Base-by-base conservation (phyloP, 176 grass and related monocot species). In the Luzula sylvatica region DNA sequence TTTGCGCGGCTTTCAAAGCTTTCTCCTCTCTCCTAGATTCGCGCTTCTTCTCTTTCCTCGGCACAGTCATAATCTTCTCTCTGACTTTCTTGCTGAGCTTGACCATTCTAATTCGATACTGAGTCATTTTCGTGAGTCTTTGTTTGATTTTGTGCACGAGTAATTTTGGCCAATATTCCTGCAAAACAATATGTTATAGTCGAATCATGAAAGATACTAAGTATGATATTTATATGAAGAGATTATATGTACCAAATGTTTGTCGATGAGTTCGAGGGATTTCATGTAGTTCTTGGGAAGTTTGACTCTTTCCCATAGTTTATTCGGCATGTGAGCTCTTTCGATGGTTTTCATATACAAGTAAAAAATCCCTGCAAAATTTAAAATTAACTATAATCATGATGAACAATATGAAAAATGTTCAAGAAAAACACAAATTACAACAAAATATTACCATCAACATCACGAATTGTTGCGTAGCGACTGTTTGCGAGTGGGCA, bases 301-400 rank as follows among this genome's bases (percentile, higher is more conserved):
- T 52, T 86, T 89, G 38, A 96, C 71, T 62, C 85, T 88, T 76
- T 89, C 77, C 90, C 90, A 96, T 54, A 89, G 56, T 89, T 86
- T 75, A 40, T 86, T 96, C 23, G 90, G 84, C 72, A 76, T 72
- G 67, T 96, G 90, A 30, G 90, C 84, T 73, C 90, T 80, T 86
- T 96, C 90, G 38, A 83, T 87, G 48, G 90, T 96, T 82, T 96
- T 96, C 81, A 96, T 96, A 53, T 96, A 96, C 39, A 96, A 60
- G 53, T 86, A 96, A 74, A 96, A 89, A 11, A 96, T 46, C 58
- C 84, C 90, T 96, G 77, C 65, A 74, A 5, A 17, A 47, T 27
- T 38, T 27, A 27, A 29, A 18, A 46, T 35, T 52, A 28, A 14
- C 21, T 13, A 2, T 8, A 8, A 70, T 23, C 30, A 35, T 5